Evolutionary conservation across 306 rosid species (phyloP).

Genomic region (Dalbergia cultrata): DNA sequence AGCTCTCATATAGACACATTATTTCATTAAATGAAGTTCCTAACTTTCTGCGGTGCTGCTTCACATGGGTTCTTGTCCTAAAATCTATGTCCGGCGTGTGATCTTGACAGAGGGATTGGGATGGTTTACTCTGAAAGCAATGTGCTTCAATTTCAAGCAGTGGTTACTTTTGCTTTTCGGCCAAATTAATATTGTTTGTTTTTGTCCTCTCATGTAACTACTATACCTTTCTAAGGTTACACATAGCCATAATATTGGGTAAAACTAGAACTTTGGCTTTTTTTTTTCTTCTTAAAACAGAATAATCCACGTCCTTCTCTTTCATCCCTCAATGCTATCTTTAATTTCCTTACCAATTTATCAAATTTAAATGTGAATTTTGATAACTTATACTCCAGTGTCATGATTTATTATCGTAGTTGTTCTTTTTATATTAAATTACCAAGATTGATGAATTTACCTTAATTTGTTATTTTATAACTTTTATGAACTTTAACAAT

Average conservation of each 20-base stretch:
- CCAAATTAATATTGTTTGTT: background rate
- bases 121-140: conserved; percentile 42
- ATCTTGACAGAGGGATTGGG: conserved; percentile 7
- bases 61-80: conserved; percentile 4
- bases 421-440: too few relatives aligned
- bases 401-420: background rate
- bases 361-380: background rate
- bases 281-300: background rate
- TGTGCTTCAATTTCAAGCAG: background rate
- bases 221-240: background rate
- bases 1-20: background rate
- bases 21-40: background rate
- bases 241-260: background rate
- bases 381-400: background rate
- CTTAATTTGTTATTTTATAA: background rate
- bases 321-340: background rate
- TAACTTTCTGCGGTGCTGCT: conserved; percentile 29
- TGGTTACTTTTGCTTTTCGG: conserved; percentile 15
- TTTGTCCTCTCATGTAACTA: background rate
- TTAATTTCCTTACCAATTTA: background rate
- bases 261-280: too few relatives aligned
- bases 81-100: conserved; percentile 40
- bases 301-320: background rate
- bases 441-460: background rate
- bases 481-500: background rate